These are phyloP conservation scores for Chaetomium olivaceum DNA, from an alignment of 2,329 filamentous ascomycete genomes.

Conservation along the genomic window DNA sequence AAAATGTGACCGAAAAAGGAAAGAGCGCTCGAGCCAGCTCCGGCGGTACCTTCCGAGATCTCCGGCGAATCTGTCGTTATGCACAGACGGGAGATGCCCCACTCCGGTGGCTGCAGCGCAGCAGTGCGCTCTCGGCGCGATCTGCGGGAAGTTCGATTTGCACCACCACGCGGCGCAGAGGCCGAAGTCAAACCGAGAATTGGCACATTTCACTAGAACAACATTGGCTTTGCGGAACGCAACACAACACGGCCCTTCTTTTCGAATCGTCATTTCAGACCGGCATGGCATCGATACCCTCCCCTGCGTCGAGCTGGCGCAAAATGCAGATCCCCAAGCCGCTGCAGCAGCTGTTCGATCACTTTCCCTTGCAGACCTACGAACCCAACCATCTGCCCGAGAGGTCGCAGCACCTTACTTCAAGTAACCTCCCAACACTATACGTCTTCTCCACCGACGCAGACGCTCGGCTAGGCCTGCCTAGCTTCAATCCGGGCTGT, in stretches of 20 bases:
- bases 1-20: neutral
- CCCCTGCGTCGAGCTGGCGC: slow-evolving; percentile 32
- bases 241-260: neutral
- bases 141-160: neutral
- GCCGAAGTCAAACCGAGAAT: neutral
- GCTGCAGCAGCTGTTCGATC: slow-evolving; percentile 80
- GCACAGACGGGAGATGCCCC: slow-evolving; percentile 18
- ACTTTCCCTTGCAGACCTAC: slow-evolving; percentile 77
- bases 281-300: slow-evolving; percentile 26
- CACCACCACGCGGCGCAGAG: neutral
- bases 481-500: slow-evolving; percentile 90
- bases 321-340: slow-evolving; percentile 64
- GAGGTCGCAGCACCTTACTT: slow-evolving; percentile 47
- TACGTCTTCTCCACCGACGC: slow-evolving; percentile 73
- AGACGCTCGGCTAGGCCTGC: slow-evolving; percentile 61
- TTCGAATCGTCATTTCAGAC: neutral
- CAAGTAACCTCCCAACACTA: slow-evolving; percentile 54
- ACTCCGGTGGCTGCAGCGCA: slow-evolving; percentile 10
- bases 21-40: slow-evolving; percentile 12
- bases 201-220: neutral
- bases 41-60: slow-evolving; percentile 21
- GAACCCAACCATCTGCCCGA: slow-evolving; percentile 72
- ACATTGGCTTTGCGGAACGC: slow-evolving; percentile 3
- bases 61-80: slow-evolving; percentile 14
- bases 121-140: slow-evolving; percentile 10